Evolutionary conservation across 192 early-diverging fungal genomes (phyloP).

Genomic region (Gigaspora rosea): DNA sequence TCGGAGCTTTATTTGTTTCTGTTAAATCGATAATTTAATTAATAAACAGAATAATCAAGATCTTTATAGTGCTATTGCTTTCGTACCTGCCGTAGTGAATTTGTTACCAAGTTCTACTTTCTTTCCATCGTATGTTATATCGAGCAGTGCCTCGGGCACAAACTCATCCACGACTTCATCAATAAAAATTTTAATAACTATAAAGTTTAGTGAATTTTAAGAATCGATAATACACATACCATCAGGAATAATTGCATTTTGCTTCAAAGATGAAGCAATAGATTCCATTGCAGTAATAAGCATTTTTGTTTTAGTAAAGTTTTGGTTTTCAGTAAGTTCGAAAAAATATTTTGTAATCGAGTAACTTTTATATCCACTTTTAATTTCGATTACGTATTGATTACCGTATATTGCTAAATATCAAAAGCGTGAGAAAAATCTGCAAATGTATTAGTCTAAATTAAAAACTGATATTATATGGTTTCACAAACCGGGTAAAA

Average conservation of each 20-base stretch:
- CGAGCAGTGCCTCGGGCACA: conserved; percentile 31
- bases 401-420: too few species aligned
- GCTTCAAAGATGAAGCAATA: conserved; percentile 40
- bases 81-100: conserved; percentile 32
- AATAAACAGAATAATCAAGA: not conserved
- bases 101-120: conserved; percentile 37
- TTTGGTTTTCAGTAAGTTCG: too few species aligned
- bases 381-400: too few species aligned
- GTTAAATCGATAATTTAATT: not conserved
- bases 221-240: conserved; percentile 29
- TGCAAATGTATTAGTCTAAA: too few species aligned
- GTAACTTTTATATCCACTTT: too few species aligned
- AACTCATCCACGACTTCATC: conserved; percentile 32
- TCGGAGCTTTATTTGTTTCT: not conserved
- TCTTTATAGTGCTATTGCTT: not conserved
- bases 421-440: too few species aligned
- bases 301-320: conserved; percentile 35
- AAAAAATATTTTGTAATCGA: too few species aligned
- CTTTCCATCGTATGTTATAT: conserved; percentile 30
- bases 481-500: too few species aligned
- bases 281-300: conserved; percentile 48
- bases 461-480: too few species aligned
- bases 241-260: conserved; percentile 50
- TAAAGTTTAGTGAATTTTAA: not conserved
- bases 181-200: not conserved